Evolutionary conservation across 768 basidiomycete genomes (phyloP).

Genomic region (Rhodocollybia butyracea): DNA sequence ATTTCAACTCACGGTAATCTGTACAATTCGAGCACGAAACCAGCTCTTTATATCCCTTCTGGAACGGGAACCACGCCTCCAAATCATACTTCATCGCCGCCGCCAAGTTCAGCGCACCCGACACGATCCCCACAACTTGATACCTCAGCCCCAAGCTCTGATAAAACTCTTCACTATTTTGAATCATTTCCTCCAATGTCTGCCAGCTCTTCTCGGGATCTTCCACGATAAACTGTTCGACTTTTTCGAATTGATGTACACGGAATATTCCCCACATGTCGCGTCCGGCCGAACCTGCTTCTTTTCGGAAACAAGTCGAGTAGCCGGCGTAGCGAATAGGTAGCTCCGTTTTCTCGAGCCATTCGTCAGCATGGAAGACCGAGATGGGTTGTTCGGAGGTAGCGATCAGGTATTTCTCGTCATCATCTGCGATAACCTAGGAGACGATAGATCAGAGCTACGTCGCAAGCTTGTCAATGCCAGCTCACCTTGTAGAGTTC

Average conservation of each 20-base stretch:
- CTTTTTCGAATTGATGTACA: slow-evolving; percentile 99
- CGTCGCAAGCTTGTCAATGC: background rate
- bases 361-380: slow-evolving; percentile 92
- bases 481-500: slow-evolving; percentile 88
- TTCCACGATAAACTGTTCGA: slow-evolving; percentile 96
- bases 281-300: slow-evolving; percentile 94
- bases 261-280: slow-evolving; percentile 99
- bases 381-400: slow-evolving; percentile 99
- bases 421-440: slow-evolving; percentile 78
- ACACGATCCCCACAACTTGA: slow-evolving; percentile 91
- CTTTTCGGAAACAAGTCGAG: slow-evolving; percentile 98
- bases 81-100: slow-evolving; percentile 97
- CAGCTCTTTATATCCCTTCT: slow-evolving; percentile 93
- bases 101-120: slow-evolving; percentile 94
- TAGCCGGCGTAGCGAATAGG: slow-evolving; percentile 87
- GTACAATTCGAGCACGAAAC: slow-evolving; percentile 99
- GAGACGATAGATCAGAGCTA: background rate
- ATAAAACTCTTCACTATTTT: slow-evolving; percentile 90
- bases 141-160: slow-evolving; percentile 93
- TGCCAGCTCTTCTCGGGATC: slow-evolving; percentile 94
- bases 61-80: slow-evolving; percentile 99
- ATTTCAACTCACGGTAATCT: slow-evolving; percentile 84
- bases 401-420: slow-evolving; percentile 98
- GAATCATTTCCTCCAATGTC: slow-evolving; percentile 90
- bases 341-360: slow-evolving; percentile 95